Percentiles rank a stretch among this genome's conserved stretches.
Evolutionary conservation across 352 stramenopile species (phyloP).

Genomic region (Globisporangium viniferum): DNA sequence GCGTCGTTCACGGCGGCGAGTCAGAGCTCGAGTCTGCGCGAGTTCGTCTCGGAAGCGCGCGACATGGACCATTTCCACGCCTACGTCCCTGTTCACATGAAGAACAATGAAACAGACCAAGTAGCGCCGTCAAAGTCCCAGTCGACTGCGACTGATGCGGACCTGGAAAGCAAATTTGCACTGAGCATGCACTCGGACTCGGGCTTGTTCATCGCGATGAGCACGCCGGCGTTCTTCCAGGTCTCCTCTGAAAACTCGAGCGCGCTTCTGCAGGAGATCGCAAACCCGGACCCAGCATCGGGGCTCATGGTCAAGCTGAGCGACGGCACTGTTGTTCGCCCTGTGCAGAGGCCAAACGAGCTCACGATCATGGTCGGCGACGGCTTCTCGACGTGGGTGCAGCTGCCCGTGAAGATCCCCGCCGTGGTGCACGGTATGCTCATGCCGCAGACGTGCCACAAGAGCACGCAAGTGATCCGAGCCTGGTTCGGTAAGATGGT

Average conservation of each 20-base stretch:
- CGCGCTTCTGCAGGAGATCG: slow-evolving; percentile 6
- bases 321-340: slow-evolving; percentile 11
- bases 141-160: neutral
- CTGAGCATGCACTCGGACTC: slow-evolving; percentile 24
- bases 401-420: slow-evolving; percentile 14
- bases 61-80: slow-evolving; percentile 26
- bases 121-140: too few relatives aligned
- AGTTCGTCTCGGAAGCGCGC: slow-evolving; percentile 8
- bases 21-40: slow-evolving; percentile 2
- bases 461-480: slow-evolving; percentile 17
- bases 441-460: slow-evolving; percentile 22
- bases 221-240: slow-evolving; percentile 18
- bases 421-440: slow-evolving; percentile 22
- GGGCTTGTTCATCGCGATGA: slow-evolving; percentile 25
- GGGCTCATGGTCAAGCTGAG: slow-evolving; percentile 16
- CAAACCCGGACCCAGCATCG: slow-evolving; percentile 16
- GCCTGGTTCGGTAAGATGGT: slow-evolving; percentile 48
- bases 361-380: slow-evolving; percentile 23
- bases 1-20: neutral
- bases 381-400: slow-evolving; percentile 19
- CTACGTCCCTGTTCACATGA: slow-evolving; percentile 10
- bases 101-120: neutral
- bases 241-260: neutral
- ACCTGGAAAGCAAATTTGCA: slow-evolving; percentile 1
- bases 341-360: slow-evolving; percentile 14